Evolutionary conservation across 257 asterid species (phyloP).

Genomic region (Paraleonurus japonicus): DNA sequence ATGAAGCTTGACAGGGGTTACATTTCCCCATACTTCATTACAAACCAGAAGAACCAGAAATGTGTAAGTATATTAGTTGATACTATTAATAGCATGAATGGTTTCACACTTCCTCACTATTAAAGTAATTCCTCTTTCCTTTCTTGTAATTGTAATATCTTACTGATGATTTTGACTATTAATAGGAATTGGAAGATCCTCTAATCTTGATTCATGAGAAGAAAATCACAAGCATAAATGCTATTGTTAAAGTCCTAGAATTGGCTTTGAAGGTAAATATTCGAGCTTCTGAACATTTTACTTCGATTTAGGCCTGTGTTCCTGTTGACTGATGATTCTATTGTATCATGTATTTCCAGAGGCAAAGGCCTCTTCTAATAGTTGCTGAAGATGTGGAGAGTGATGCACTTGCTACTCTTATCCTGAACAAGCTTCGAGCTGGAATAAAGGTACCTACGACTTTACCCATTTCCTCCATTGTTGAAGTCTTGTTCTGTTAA

Average conservation of each 20-base stretch:
- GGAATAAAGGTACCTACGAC: conserved; percentile 65
- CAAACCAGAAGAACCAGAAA: conserved; percentile 90
- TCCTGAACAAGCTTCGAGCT: conserved; percentile 92
- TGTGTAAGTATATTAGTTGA: conserved; percentile 59
- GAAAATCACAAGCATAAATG: conserved; percentile 71
- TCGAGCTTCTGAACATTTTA: neutral
- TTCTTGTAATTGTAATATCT: neutral
- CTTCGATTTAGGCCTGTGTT: neutral
- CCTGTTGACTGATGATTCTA: neutral
- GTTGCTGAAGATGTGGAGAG: conserved; percentile 94
- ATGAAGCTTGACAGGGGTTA: conserved; percentile 96
- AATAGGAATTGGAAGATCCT: conserved; percentile 90
- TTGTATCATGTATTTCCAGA: conserved; percentile 36
- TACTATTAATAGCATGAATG: neutral
- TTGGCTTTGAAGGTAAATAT: conserved; percentile 74
- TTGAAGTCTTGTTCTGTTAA: neutral
- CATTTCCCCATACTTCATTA: conserved; percentile 92
- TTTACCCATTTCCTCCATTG: neutral
- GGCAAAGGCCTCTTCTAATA: conserved; percentile 78
- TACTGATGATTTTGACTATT: neutral
- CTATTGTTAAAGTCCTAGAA: conserved; percentile 80
- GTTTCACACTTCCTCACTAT: neutral
- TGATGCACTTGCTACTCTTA: conserved; percentile 92
- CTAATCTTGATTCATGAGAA: conserved; percentile 84
- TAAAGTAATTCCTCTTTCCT: neutral